Conservation (phyloP, 192 early-diverging fungal genomes). For the Coemansia reversa region DNA sequence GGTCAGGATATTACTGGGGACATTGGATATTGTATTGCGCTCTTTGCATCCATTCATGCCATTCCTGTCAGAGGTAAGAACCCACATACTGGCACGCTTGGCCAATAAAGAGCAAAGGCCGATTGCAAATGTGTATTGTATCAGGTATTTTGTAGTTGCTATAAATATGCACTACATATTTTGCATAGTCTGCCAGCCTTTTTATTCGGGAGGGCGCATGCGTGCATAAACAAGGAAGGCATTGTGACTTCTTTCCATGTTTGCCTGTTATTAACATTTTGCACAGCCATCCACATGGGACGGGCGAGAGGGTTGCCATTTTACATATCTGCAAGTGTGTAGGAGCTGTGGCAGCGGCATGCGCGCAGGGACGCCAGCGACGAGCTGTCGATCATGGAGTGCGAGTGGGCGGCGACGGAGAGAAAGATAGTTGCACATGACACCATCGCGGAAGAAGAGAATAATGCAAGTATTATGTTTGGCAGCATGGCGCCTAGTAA, state of each 20-base stretch:
- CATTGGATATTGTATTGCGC: slow-evolving; percentile 60
- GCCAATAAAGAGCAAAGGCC: neutral
- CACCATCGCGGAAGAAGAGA: slow-evolving; percentile 32
- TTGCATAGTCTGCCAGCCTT: neutral
- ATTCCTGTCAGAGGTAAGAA: slow-evolving; percentile 86
- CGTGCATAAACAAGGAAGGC: neutral
- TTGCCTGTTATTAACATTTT: neutral
- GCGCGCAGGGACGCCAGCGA: slow-evolving; percentile 17
- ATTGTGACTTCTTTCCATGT: neutral
- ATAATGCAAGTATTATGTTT: slow-evolving; percentile 27
- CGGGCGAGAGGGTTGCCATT: neutral
- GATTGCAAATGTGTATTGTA: neutral
- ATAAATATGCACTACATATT: neutral
- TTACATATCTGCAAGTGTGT: slow-evolving; percentile 11
- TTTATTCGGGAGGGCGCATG: neutral
- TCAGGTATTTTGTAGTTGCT: neutral
- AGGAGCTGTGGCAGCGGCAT: slow-evolving; percentile 55
- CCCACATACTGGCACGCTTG: neutral
- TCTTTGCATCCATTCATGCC: slow-evolving; percentile 97
- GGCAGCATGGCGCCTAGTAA: neutral
- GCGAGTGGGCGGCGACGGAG: slow-evolving; percentile 17
- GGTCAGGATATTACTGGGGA: slow-evolving; percentile 38
- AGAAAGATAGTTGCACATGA: slow-evolving; percentile 14
- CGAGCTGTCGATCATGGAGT: slow-evolving; percentile 49
- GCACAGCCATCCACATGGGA: neutral